Evolutionary conservation across 2,329 filamentous ascomycete genomes (phyloP).

Genomic region (Arachnopeziza araneosa): DNA sequence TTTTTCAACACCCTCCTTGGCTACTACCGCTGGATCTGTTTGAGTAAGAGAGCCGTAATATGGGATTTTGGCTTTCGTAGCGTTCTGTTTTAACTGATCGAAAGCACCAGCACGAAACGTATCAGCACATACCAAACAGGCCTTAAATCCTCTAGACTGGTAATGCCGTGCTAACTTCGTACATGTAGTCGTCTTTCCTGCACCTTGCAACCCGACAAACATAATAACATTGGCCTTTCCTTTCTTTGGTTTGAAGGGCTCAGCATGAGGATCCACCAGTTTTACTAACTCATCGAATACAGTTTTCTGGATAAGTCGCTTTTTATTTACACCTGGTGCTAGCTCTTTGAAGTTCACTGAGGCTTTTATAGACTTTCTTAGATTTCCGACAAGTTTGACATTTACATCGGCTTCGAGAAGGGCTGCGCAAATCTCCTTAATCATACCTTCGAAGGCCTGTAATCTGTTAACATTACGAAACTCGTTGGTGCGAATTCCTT

Average conservation of each 20-base stretch:
- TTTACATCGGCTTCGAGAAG: constrained; percentile 95
- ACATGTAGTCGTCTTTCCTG: constrained; percentile 96
- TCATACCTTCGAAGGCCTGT: constrained; percentile 92
- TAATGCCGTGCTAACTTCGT: constrained; percentile 96
- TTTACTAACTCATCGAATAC: constrained; percentile 96
- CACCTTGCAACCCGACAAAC: constrained; percentile 97
- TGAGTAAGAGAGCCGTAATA: constrained; percentile 97
- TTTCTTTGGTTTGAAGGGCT: constrained; percentile 96
- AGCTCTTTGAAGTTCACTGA: constrained; percentile 94
- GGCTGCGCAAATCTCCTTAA: constrained; percentile 95
- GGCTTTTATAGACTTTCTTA: constrained; percentile 87
- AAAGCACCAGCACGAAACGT: constrained; percentile 98
- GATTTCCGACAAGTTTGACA: constrained; percentile 81
- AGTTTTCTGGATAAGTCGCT: constrained; percentile 93
- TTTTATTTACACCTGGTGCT: constrained; percentile 91
- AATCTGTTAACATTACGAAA: constrained; percentile 32
- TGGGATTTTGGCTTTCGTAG: constrained; percentile 96
- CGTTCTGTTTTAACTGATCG: constrained; percentile 97
- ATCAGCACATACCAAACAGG: constrained; percentile 92
- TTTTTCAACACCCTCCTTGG: constrained; percentile 92
- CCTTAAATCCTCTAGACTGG: constrained; percentile 85
- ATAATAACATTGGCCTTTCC: constrained; percentile 96
- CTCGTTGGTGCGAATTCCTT: constrained; percentile 15
- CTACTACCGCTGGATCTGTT: constrained; percentile 90
- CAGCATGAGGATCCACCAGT: constrained; percentile 90